Base-by-base conservation (phyloP, 2,329 filamentous ascomycete species). In the Aspergillus texensis region DNA sequence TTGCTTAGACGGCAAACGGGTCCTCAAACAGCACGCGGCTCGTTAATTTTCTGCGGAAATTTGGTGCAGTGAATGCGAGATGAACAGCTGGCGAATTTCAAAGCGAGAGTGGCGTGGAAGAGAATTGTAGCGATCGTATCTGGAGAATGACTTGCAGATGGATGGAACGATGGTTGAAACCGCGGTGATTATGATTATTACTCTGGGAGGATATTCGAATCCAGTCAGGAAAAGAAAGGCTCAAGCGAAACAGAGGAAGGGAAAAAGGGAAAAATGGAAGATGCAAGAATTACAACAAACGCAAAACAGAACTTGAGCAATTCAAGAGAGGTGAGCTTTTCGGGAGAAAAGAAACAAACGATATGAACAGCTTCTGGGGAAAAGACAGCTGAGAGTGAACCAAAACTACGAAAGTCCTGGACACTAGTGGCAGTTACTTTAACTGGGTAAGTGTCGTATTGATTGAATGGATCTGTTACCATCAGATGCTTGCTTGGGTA, bases 101-200 rank as follows among this genome's bases (percentile, higher is more conserved):
- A 64, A 62, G 61, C 63, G 59, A 65, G 30, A 30, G 62, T 57
- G 60, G 60, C 12, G 62, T 43, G 52, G 21, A 62, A 24, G 52
- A 39, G 14, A 16, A 55, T 10, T 21, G 52, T 55, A 55, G 52
- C 32, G 52, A 55, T 55, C 12, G 52, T 39, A 55, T 55, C 14
- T 39, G 52, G n/a, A 39, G 52, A 36, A 21, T 30, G 24, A 54
- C 19, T 34, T n/a, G 30, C 32, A 39, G 52, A 14, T 26, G 21
- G 34, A 55, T 55, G 32, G 28, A 54, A 36, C 52, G 52, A 54
- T 54, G 3, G 52, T 54, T 12, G 24, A 52, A 46, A 19, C 9
- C 24, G 14, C 46, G 10, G 30, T 12, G 28, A 54, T 54, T 54
- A 39, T 24, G 34, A 26, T 55, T 36, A 55, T 55, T 36, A 55